A percentile compares a stretch with the other conserved stretches of the same genome.
These are phyloP conservation scores for Fusarium nisikadoi DNA, from an alignment of 2,329 filamentous ascomycete genomes.

Conservation along the genomic window DNA sequence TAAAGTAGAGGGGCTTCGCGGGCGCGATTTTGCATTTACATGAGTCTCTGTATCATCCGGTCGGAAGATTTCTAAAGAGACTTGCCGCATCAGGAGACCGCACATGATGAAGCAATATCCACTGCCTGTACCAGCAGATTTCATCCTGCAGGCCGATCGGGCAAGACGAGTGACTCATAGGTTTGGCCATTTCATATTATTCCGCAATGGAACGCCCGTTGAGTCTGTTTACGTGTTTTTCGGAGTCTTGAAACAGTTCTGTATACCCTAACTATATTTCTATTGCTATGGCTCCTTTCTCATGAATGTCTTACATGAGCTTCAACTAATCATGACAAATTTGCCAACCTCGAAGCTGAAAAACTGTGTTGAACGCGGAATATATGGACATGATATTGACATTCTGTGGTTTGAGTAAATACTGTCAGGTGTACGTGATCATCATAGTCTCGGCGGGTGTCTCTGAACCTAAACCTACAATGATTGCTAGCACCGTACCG, in stretches of 20 bases:
- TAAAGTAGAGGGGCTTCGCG: no score
- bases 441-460: background rate
- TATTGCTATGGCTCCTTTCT: background rate
- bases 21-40: no score
- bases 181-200: background rate
- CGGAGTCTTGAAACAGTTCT: no score
- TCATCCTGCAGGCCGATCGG: no score
- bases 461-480: no score
- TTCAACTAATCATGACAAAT: no score
- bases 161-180: no score
- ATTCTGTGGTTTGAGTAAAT: background rate
- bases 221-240: background rate
- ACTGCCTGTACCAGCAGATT: background rate
- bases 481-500: background rate
- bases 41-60: no score
- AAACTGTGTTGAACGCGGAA: background rate
- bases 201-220: no score
- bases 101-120: background rate
- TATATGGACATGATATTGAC: background rate
- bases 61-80: no score
- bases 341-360: background rate
- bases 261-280: background rate
- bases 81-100: background rate
- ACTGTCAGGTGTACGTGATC: background rate
- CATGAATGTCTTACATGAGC: no score